Evolutionary conservation across 768 basidiomycete genomes (phyloP).

Genomic region (Podaxis sp.): DNA sequence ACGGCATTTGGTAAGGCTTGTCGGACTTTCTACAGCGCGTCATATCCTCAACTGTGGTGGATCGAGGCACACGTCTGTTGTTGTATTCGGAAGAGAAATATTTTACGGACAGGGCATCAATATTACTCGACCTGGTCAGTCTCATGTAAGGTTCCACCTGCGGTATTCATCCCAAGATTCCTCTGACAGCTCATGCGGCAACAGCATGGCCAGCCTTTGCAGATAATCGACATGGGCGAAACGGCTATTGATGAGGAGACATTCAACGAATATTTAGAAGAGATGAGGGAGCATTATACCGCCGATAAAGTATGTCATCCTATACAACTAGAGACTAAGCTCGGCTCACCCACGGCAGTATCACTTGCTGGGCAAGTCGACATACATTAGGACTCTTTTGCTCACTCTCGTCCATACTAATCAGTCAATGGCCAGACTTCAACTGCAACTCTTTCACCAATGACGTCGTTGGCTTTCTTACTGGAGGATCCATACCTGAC

Average conservation of each 20-base stretch:
- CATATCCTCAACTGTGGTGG: neutral
- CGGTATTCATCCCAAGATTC: neutral
- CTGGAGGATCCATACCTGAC: slow-evolving; percentile 75
- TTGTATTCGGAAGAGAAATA: slow-evolving; percentile 81
- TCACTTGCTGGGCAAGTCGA: slow-evolving; percentile 69
- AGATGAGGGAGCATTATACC: slow-evolving; percentile 79
- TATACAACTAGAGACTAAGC: neutral
- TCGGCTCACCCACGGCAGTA: slow-evolving; percentile 47
- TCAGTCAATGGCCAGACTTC: slow-evolving; percentile 55
- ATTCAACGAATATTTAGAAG: slow-evolving; percentile 79
- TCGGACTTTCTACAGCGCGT: neutral
- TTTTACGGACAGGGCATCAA: slow-evolving; percentile 90
- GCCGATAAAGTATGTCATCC: slow-evolving; percentile 72
- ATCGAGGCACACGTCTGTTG: slow-evolving; percentile 85
- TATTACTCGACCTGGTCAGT: slow-evolving; percentile 70
- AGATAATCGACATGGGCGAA: slow-evolving; percentile 72
- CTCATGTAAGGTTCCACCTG: slow-evolving; percentile 59
- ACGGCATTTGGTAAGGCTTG: slow-evolving; percentile 77
- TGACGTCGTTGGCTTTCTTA: slow-evolving; percentile 84
- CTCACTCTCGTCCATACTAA: neutral
- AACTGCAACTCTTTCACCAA: slow-evolving; percentile 96
- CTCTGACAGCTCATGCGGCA: neutral
- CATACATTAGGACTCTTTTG: neutral
- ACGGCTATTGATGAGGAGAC: slow-evolving; percentile 83
- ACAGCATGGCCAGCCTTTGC: slow-evolving; percentile 75